Evolutionary conservation across 345 rosid species (phyloP), one percentile per base, ranked within the genome.

Genomic region (Bruguiera gymnorhiza): DNA sequence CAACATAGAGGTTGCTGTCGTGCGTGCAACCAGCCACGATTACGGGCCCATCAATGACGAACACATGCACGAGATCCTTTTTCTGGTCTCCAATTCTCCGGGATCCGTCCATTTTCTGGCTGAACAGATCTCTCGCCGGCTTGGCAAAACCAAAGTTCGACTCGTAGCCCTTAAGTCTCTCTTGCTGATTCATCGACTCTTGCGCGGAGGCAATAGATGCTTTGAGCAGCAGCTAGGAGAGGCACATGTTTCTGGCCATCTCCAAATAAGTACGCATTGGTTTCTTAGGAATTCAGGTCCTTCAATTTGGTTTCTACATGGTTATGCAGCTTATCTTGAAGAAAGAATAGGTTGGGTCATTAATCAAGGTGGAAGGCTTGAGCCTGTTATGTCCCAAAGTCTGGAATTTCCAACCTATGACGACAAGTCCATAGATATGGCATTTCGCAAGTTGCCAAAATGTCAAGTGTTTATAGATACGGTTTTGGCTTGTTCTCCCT

Each of bases 281-380:
- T 83, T 86, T 57, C 73, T 65, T 57, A 68, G 53, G 73, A 71
- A 62, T 65, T 32, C 46, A 2, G 74, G 70, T 69, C 76, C 78
- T 24, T 74, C 76, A 3, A 62, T 70, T 48, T 67, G 63, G 23
- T 92, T 88, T 81, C 77, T 89, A 26, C 88, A 73, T 54, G 86
- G 76, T 54, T 89, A 92, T 68, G 86, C 86, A 2, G 85, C 79
- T 62, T 92, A 92, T 79, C 88, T 92, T 4, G 80, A 86, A 81
- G 93, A 89, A 71, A 84, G 97, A 71, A 84, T 89, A 60, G 87
- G 87, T 4, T 92, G 97, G 96, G 76, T 82, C 66, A 89, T 92
- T 63, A 89, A 89, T 68, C 93, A 87, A 70, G 89, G 85, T 9
- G 97, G 97, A 11, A 92, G 88, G 83, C 96, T 92, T 6, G 97